These are phyloP conservation scores for Maudiozyma humilis DNA, from an alignment of 1,139 yeast species.

Conservation along the genomic window DNA sequence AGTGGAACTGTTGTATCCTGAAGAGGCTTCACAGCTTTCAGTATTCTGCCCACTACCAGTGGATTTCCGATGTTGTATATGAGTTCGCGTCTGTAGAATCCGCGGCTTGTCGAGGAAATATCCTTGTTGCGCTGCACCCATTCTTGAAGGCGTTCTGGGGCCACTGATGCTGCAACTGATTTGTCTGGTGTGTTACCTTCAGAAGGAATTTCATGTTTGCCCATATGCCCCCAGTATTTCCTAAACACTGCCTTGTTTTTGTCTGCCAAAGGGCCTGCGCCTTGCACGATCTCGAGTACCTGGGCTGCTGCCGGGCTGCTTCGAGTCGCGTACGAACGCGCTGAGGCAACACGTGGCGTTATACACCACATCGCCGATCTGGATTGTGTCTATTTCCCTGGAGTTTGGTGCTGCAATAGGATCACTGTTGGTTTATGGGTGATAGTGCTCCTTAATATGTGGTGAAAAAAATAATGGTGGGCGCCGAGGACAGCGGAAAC, in stretches of 20 bases:
- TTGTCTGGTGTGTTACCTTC: neutral
- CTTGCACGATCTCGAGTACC: neutral
- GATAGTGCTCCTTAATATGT: no score
- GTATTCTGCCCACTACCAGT: neutral
- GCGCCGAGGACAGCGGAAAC: no score
- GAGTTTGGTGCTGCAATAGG: no score
- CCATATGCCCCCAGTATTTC: slow-evolving; percentile 4
- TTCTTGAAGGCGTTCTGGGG: neutral
- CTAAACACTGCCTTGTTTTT: slow-evolving; percentile 1
- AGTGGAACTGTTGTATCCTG: neutral
- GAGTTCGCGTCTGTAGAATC: slow-evolving; percentile 18
- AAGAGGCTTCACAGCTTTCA: neutral
- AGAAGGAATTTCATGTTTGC: no score
- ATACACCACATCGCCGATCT: no score
- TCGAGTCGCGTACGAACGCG: no score
- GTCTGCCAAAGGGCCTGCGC: neutral
- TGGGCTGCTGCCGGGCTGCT: no score
- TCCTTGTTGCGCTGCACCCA: slow-evolving; percentile 8
- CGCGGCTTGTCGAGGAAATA: slow-evolving; percentile 14
- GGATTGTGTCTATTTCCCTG: no score
- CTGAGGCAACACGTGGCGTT: no score
- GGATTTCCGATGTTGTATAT: slow-evolving; percentile 9
- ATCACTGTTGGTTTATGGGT: no score
- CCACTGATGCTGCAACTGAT: neutral
- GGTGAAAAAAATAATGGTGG: no score